Base-by-base conservation (phyloP, 148 eudicot genomes). In the Rhododendron simsii region DNA sequence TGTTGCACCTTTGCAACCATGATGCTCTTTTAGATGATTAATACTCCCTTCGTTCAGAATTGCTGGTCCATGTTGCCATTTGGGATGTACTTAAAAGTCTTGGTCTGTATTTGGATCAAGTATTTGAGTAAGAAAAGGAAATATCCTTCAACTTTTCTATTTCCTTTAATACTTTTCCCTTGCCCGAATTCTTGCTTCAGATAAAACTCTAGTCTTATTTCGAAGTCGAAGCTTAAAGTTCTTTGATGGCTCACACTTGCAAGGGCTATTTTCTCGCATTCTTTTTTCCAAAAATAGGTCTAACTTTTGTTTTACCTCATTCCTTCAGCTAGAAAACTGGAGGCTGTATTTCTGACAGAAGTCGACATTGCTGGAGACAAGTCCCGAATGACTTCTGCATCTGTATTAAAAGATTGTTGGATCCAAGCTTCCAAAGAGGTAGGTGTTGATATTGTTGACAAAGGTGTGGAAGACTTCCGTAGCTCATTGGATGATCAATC, bases 291-390 rank as follows among this genome's bases (percentile, higher is more conserved):
- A 50, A 11, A 16, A 12, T 13, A 23, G 21, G 16, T 81, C 50
- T 57, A 13, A 33, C 30, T 81, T 81, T 57, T n/a, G 30, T 78
- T 35, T 50, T 30, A 12, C 15, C n/a, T 28, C 65, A 15, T 51
- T 83, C 47, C 48, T 87, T 71, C 85, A 92, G 92, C 55, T 82
- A 90, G 89, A 81, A 87, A 87, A 28, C 89, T 92, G 85, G 94
- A 92, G 84, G 94, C 94, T 48, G 91, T 94, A 67, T 86, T 92
- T 83, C 85, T 92, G 71, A 94, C 98, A n/a, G 98, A 95, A 91
- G 93, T 91, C 84, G 89, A 89, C 82, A 94, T 95, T 84, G 98
- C 98, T 51, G 98, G 98, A 81, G 93, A 84, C 84, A 92, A 87
- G 80, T 89, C 89, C 41, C 92, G 98, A 86, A 91, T 91, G 28